A percentile compares a stretch with the other conserved stretches of the same genome.
These are phyloP conservation scores for Talaromyces albobiverticillius DNA, from an alignment of 2,329 filamentous ascomycete genomes.

Conservation along the genomic window DNA sequence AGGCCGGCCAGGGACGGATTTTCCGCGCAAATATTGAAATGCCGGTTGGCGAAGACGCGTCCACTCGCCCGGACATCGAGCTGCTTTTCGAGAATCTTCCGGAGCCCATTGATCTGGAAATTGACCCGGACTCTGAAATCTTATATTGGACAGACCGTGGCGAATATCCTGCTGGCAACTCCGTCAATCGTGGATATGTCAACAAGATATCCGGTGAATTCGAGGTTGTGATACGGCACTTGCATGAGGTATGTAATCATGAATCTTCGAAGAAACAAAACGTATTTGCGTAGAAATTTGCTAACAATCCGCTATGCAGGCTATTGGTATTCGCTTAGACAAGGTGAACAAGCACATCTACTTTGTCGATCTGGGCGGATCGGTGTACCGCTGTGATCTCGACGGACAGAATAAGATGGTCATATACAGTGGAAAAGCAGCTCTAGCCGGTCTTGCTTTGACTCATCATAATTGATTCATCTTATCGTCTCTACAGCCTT, in stretches of 20 bases:
- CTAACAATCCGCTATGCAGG: too few relatives aligned
- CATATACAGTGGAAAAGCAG: too few relatives aligned
- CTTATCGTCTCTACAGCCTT: too few relatives aligned
- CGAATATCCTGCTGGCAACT: constrained; percentile 55
- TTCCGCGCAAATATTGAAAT: constrained; percentile 49
- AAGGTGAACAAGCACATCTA: constrained; percentile 20
- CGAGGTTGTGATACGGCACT: constrained; percentile 21
- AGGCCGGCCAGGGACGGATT: constrained; percentile 52
- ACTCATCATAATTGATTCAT: too few relatives aligned
- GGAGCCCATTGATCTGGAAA: constrained; percentile 57
- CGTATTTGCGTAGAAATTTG: too few relatives aligned
- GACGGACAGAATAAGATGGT: constrained; percentile 21
- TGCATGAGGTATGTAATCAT: too few relatives aligned
- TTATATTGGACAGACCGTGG: constrained; percentile 63
- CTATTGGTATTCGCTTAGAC: too few relatives aligned
- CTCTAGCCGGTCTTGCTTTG: too few relatives aligned
- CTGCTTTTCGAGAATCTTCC: constrained; percentile 46
- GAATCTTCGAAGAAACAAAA: too few relatives aligned
- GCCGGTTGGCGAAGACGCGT: constrained; percentile 31
- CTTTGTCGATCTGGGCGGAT: constrained; percentile 24
- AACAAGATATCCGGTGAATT: background rate
- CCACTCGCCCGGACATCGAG: constrained; percentile 42
- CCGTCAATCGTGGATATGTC: constrained; percentile 43
- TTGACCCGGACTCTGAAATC: constrained; percentile 43
- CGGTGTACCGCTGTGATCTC: constrained; percentile 21